Conservation (phyloP, 495 filamentous ascomycete species). For the Chaetomium cochliodes region DNA sequence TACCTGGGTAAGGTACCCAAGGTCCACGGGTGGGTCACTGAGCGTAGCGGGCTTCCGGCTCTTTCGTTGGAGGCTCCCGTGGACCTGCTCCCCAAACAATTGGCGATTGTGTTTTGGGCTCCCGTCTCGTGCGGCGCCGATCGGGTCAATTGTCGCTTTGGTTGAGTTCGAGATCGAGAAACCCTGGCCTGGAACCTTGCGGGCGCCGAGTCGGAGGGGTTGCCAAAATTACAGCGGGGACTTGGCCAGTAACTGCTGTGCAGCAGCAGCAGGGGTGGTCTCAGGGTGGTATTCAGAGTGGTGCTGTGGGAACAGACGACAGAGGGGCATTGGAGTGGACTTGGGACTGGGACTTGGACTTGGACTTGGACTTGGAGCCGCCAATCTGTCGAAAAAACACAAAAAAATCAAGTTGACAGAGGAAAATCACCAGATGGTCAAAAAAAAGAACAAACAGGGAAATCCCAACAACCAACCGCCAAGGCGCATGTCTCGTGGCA, state of each 20-base stretch:
- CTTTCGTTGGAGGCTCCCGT: background rate
- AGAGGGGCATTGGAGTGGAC: background rate
- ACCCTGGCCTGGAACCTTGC: slow-evolving; percentile 6
- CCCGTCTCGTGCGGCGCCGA: background rate
- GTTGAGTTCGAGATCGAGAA: background rate
- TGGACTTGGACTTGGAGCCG: too few species aligned
- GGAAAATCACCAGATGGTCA: background rate
- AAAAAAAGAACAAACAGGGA: background rate
- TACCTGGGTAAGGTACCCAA: background rate
- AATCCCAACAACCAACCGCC: background rate
- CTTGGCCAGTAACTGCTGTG: too few species aligned
- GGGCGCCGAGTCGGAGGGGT: slow-evolving; percentile 15
- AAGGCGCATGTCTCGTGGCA: slow-evolving; percentile 5
- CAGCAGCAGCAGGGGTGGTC: too few species aligned
- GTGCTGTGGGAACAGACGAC: background rate
- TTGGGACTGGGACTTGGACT: background rate
- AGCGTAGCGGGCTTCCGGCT: background rate
- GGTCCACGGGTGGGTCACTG: too few species aligned
- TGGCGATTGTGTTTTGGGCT: background rate
- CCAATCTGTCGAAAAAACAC: background rate
- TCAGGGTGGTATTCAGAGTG: background rate
- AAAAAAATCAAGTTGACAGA: background rate
- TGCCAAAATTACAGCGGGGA: slow-evolving; percentile 1
- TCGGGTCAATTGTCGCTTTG: background rate
- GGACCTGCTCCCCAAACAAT: background rate